Base-by-base conservation (phyloP, 495 filamentous ascomycete species). In the Rhypophila decipiens region DNA sequence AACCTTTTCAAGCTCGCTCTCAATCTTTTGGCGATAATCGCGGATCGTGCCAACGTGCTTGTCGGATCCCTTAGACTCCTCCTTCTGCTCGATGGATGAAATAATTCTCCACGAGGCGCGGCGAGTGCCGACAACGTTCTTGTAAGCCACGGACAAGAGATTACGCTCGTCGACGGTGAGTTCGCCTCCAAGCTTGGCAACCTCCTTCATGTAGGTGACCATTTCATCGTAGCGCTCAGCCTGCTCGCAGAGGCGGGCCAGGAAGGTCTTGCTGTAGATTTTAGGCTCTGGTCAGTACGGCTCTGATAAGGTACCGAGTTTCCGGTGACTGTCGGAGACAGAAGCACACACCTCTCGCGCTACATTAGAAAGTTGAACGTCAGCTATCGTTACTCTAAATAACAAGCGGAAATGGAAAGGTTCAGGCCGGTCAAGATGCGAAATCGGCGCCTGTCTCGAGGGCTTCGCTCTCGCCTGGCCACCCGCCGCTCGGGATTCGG, bases 141-240 rank as follows among this genome's bases (percentile, higher is more conserved):
- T 98, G 85, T 98, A 98, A 57, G 93, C 93, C 62, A 98, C 93
- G 46, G 90, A 96, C 39, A 98, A 83, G 38, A 98, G 87, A 77
- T 99, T 99, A 71, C 93, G 89, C 80, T 99, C 93, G 71, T 99
- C 93, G 56, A 97, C 94, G 49, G 86, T 87, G 63, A 99, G 86
- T 70, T 93, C 87, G 58, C 93, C 93, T 57, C 89, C 93, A 60
- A 98, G 81, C 91, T 96, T 95, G 68, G 93, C 93, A 66, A 99
- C 93, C 83, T 96, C 89, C 87, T 99, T 99, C 93, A 99, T 99
- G 79, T 87, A 99, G 64, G 84, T 88, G 59, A 99, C 93, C 93
- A 99, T 99, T 76, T 99, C 93, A 88, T 99, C 93, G 70, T 99
- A 99, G 69, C 93, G 93, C 82, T 99, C 93, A 65, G 93, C 93